phyloP scores from a whole-genome alignment of 345 rosid genomes.

The Syzygium grande region DNA sequence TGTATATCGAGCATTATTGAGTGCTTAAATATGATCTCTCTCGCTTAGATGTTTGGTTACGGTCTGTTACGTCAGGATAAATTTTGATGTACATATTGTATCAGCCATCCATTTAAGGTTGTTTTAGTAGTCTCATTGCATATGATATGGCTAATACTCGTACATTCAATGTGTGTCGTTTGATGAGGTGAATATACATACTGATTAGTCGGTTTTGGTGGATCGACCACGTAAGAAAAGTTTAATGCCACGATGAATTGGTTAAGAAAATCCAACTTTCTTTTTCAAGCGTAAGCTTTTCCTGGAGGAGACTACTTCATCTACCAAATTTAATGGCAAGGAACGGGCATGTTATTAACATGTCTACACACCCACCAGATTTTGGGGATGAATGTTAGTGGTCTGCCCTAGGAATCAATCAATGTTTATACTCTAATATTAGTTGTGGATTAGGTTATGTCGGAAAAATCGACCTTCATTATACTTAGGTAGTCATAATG shows the following conservation, averaged over 20 bases:
- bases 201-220: background rate
- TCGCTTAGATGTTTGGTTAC: background rate
- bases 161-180: background rate
- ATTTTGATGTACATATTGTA: background rate
- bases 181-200: background rate
- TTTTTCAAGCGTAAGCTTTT: rapidly evolving
- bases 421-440: no score
- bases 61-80: background rate
- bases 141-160: background rate
- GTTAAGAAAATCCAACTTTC: background rate
- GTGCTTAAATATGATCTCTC: background rate
- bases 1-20: background rate
- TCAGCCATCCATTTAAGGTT: background rate
- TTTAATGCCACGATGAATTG: background rate
- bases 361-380: background rate
- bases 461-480: no score
- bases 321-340: background rate
- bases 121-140: background rate
- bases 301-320: background rate
- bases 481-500: no score
- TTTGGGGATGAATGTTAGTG: no score
- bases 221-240: background rate
- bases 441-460: no score
- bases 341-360: background rate
- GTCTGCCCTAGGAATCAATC: no score